Evolutionary conservation across 148 eudicot genomes (phyloP).

Genomic region (Chenopodium suecicum): DNA sequence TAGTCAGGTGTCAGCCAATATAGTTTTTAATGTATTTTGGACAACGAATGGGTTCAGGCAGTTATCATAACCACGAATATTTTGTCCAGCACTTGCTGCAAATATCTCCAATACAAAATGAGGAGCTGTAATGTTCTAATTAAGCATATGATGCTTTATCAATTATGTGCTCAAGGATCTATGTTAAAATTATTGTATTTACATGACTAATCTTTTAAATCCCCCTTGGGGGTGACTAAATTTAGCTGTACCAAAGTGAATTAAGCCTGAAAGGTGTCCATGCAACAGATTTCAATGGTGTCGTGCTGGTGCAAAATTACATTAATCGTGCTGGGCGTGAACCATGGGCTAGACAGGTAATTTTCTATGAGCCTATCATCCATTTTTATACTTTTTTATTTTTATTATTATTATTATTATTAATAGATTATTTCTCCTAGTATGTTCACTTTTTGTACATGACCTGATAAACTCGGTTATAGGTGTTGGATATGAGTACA

Average conservation of each 20-base stretch:
- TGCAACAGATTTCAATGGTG: conserved; percentile 86
- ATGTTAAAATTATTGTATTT: neutral
- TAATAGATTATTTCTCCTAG: neutral
- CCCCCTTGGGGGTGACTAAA: neutral
- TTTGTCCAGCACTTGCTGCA: neutral
- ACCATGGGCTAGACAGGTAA: conserved; percentile 84
- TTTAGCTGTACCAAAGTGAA: conserved; percentile 9
- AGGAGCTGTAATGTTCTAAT: neutral
- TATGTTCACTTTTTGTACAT: neutral
- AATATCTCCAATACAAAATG: neutral
- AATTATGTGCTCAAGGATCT: neutral
- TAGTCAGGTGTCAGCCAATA: neutral
- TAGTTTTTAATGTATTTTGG: neutral
- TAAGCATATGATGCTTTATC: neutral
- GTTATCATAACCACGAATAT: neutral
- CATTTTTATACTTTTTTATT: neutral
- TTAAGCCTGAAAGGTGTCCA: conserved; percentile 18
- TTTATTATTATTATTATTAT: neutral
- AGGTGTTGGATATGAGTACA: no score
- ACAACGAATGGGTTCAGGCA: neutral
- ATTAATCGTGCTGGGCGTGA: conserved; percentile 69
- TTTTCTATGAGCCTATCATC: neutral
- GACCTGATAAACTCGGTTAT: no score
- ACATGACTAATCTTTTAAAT: neutral
- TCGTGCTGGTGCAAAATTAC: conserved; percentile 82